Evolutionary conservation across 495 filamentous ascomycete species (phyloP).

Genomic region (Penicillium tannophilum): DNA sequence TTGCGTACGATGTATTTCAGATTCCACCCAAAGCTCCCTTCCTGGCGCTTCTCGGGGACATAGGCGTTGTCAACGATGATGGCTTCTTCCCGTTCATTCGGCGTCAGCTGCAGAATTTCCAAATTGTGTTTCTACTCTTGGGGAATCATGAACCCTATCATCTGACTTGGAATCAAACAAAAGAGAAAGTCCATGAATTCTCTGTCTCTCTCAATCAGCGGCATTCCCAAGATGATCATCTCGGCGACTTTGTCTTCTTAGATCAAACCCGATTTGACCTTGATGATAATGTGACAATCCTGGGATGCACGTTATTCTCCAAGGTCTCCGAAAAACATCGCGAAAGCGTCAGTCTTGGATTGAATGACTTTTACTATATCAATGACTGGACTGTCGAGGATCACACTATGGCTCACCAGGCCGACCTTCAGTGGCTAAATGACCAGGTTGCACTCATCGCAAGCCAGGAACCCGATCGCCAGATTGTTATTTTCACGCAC

Average conservation of each 20-base stretch:
- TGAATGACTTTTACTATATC: slow-evolving; percentile 56
- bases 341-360: slow-evolving; percentile 29
- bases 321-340: slow-evolving; percentile 21
- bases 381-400: slow-evolving; percentile 47
- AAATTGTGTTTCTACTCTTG: slow-evolving; percentile 51
- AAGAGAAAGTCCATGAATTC: slow-evolving; percentile 24
- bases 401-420: slow-evolving; percentile 41
- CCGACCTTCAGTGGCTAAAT: slow-evolving; percentile 56
- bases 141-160: slow-evolving; percentile 62
- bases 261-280: slow-evolving; percentile 37
- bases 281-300: slow-evolving; percentile 36
- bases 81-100: slow-evolving; percentile 47
- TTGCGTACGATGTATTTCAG: slow-evolving; percentile 49
- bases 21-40: slow-evolving; percentile 49
- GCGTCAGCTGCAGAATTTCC: slow-evolving; percentile 46
- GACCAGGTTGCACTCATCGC: slow-evolving; percentile 40
- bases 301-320: slow-evolving; percentile 47
- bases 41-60: slow-evolving; percentile 60
- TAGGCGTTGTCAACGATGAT: slow-evolving; percentile 48
- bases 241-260: slow-evolving; percentile 28
- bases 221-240: slow-evolving; percentile 9
- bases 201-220: slow-evolving; percentile 18
- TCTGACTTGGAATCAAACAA: slow-evolving; percentile 39
- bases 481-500: slow-evolving; percentile 56
- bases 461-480: slow-evolving; percentile 32